phyloP scores from a whole-genome alignment of 2,329 filamentous ascomycete genomes.

The Hymenoscyphus fructigenus region DNA sequence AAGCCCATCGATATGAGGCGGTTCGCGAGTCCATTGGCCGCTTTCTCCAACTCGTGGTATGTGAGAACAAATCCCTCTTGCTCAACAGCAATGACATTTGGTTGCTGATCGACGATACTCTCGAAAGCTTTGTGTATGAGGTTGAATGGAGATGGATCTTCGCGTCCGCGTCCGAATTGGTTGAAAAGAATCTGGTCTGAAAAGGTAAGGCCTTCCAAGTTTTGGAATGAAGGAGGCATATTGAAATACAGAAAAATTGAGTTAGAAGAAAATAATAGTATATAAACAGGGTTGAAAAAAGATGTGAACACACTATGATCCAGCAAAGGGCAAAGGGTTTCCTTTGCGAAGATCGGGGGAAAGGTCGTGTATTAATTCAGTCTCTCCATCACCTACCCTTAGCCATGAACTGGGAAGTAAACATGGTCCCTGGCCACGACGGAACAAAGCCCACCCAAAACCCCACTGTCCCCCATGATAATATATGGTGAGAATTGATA shows the following conservation, averaged over 20 bases:
- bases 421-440: neutral
- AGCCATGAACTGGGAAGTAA: neutral
- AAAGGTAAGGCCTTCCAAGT: conserved; percentile 13
- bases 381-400: neutral
- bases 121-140: conserved; percentile 37
- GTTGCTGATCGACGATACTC: conserved; percentile 37
- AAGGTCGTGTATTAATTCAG: neutral
- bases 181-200: conserved; percentile 25
- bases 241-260: conserved; percentile 6
- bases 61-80: conserved; percentile 42
- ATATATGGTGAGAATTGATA: neutral
- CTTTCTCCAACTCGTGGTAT: conserved; percentile 45
- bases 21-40: conserved; percentile 44
- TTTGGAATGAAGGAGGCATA: conserved; percentile 15
- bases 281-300: neutral
- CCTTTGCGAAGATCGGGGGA: neutral
- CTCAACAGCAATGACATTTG: conserved; percentile 42
- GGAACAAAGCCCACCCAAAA: neutral
- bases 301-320: neutral
- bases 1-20: conserved; percentile 43
- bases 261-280: neutral
- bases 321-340: neutral
- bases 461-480: neutral
- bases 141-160: conserved; percentile 36
- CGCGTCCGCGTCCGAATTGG: conserved; percentile 34